Base-by-base conservation (phyloP, 345 rosid genomes). In the Lepidium didymum region DNA sequence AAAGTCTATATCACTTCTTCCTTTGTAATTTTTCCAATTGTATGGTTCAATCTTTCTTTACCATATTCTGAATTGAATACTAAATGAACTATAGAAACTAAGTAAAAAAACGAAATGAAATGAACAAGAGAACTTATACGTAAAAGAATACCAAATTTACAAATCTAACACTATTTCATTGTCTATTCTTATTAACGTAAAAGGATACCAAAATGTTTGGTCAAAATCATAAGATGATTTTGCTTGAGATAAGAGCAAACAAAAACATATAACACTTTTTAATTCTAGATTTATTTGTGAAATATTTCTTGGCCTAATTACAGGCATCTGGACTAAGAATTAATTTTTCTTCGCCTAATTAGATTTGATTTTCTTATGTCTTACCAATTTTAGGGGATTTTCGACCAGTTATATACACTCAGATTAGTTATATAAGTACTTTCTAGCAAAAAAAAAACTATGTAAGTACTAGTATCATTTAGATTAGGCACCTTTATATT, bases 21-120 rank as follows among this genome's bases (percentile, higher is more conserved):
- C 1, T 45, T 46, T 38, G 53, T 72, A 72, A 63, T 70, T 70
- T 50, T 60, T 37, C 19, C 54, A 36, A 10, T 51, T 42, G 27
- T 60, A 40, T 8, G 13, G 15, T 25, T 35, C 14, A 9, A 34
- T 44, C 27, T 60, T 8, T 13, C 3, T 23, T 15, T 23, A 40
- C 13, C 2, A 18, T 36, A 38, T 55, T 10, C 16, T 10, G 4
- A 11, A 7, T 38, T 6, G 33, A 6, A 7, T 10, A 33, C 21
- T 1, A 33, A 33, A 33, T 10, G 33, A 54, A 4, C n/a, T 6
- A 55, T 15, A 10, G 14, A 34, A 10, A 55, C 12, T n/a, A 19
- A 15, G n/a, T 15, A 4, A 14, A 29, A n/a, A 44, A 15, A 2
- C 8, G 3, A 14, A 12, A 5, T 49, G 34, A 3, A 13, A 51